A percentile compares a stretch with the other conserved stretches of the same genome.
phyloP scores from a whole-genome alignment of 1,139 yeast species.

The Sugiyamaella novakii region DNA sequence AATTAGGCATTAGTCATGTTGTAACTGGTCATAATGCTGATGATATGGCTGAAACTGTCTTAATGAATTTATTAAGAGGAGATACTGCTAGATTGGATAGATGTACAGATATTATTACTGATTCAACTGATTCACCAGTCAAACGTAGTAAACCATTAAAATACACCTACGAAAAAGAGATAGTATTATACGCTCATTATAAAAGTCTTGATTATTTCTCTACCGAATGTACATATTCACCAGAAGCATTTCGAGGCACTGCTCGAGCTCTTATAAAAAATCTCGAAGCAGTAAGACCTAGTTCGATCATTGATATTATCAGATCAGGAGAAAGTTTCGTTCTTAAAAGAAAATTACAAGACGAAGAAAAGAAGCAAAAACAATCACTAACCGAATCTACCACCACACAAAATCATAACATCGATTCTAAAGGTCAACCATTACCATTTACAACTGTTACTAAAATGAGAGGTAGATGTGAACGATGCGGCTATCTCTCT shows the following conservation, averaged over 20 bases:
- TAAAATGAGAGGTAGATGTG: constrained; percentile 51
- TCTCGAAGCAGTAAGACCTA: constrained; percentile 85
- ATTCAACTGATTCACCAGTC: constrained; percentile 54
- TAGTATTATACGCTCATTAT: constrained; percentile 95
- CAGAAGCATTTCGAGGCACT: constrained; percentile 97
- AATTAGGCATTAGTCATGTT: constrained; percentile 81
- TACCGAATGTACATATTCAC: constrained; percentile 97
- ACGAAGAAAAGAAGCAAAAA: constrained; percentile 40
- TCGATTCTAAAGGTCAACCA: constrained; percentile 15
- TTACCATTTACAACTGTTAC: constrained; percentile 15
- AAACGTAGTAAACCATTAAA: constrained; percentile 95
- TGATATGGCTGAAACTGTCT: constrained; percentile 97
- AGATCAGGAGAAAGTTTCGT: constrained; percentile 89
- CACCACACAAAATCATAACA: constrained; percentile 21
- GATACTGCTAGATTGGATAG: constrained; percentile 90
- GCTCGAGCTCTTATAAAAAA: constrained; percentile 91
- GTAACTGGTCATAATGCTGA: constrained; percentile 99
- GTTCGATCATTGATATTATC: constrained; percentile 91
- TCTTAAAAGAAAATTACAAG: constrained; percentile 54
- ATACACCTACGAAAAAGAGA: constrained; percentile 94
- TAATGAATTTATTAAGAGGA: constrained; percentile 94
- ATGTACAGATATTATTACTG: constrained; percentile 87
- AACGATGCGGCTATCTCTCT: constrained; percentile 87
- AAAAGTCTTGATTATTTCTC: constrained; percentile 93
- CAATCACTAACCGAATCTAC: constrained; percentile 23